Conservation (phyloP, 768 basidiomycete genomes). For the Dendrothele bispora region DNA sequence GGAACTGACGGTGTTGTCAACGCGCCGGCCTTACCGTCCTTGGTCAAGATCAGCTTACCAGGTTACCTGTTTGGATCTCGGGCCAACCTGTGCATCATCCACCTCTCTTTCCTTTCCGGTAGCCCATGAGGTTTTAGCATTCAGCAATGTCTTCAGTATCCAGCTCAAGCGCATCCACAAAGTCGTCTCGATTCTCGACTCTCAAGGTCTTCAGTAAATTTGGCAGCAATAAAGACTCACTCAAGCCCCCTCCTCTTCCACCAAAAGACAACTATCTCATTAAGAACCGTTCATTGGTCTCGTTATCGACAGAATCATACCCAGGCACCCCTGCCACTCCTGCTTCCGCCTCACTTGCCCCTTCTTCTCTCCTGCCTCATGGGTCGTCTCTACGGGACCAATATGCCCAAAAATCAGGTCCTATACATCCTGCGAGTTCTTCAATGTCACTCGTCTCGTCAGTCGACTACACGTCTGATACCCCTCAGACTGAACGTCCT, state of each 20-base stretch:
- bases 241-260: slow-evolving; percentile 53
- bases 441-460: slow-evolving; percentile 38
- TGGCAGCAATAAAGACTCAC: slow-evolving; percentile 10
- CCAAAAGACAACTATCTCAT: slow-evolving; percentile 64
- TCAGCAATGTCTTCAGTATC: too few species aligned
- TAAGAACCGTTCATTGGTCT: slow-evolving; percentile 42
- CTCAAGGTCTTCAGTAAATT: slow-evolving; percentile 14
- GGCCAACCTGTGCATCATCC: too few species aligned
- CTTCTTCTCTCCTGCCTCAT: slow-evolving; percentile 44
- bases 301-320: slow-evolving; percentile 44
- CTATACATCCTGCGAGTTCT: slow-evolving; percentile 31
- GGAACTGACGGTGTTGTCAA: too few species aligned
- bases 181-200: slow-evolving; percentile 19
- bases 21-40: too few species aligned
- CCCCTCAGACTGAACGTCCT: slow-evolving; percentile 14
- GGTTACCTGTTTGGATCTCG: too few species aligned
- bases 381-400: slow-evolving; percentile 30
- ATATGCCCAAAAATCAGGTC: slow-evolving; percentile 32
- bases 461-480: slow-evolving; percentile 25
- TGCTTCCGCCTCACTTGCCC: slow-evolving; percentile 31
- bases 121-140: too few species aligned
- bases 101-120: too few species aligned
- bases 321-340: neutral
- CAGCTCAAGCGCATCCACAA: too few species aligned
- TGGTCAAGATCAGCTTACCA: too few species aligned